Conservation (phyloP, 108 stramenopile genomes). For the Fragilaria crotonensis region DNA sequence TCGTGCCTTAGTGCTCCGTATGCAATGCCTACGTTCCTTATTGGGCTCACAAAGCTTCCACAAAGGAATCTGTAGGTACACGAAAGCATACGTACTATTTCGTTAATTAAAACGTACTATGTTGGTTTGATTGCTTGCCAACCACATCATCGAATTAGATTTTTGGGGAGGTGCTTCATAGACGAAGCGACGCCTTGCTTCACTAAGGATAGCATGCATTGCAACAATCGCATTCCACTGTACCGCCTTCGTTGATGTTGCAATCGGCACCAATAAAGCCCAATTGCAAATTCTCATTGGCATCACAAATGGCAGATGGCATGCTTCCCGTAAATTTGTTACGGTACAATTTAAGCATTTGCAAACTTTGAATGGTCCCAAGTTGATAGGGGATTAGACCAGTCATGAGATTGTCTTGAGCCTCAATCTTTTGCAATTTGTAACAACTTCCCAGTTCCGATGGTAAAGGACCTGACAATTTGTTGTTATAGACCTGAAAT, state of each 20-base stretch:
- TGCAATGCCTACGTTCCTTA: too few relatives aligned
- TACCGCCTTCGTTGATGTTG: background rate
- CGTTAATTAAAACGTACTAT: too few relatives aligned
- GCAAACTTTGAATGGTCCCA: constrained; percentile 1
- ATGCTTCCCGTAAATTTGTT: constrained; percentile 4
- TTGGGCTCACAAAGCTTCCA: too few relatives aligned
- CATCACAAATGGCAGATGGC: background rate
- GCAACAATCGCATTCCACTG: constrained; percentile 4
- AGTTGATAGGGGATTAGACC: constrained; percentile 6
- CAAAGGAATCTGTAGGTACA: too few relatives aligned
- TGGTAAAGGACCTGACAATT: constrained; percentile 23
- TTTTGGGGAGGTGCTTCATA: too few relatives aligned
- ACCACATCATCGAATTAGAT: too few relatives aligned
- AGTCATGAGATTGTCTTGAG: constrained; percentile 3
- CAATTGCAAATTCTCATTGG: background rate
- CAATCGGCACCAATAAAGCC: constrained; percentile 5
- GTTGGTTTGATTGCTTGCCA: too few relatives aligned
- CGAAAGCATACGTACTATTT: too few relatives aligned
- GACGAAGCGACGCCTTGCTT: background rate
- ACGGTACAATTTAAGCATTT: constrained; percentile 2
- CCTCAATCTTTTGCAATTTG: constrained; percentile 5
- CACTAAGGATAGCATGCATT: constrained; percentile 4
- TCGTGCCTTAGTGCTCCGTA: too few relatives aligned
- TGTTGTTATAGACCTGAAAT: constrained; percentile 18
- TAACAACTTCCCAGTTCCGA: constrained; percentile 9